Base-by-base conservation (phyloP, 179 eudicot genomes). In the Silene noctiflora region DNA sequence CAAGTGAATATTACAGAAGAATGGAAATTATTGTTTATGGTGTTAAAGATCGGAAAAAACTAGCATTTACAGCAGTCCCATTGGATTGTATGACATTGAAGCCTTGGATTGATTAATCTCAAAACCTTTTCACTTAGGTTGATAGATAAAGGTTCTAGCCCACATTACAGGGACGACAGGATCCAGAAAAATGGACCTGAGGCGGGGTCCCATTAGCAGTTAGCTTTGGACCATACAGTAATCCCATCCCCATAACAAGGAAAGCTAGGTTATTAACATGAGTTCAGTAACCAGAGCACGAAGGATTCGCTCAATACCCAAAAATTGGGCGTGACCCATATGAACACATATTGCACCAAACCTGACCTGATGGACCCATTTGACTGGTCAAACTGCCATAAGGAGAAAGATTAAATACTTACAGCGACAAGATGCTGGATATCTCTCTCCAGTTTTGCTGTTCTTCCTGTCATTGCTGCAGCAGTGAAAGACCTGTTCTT, bases 371-470 rank as follows among this genome's bases (percentile, higher is more conserved):
- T 51, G 17, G 58, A 24, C 17, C n/a, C 67, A 22, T 10, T 63
- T 63, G 39, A 63, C 25, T 10, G 65, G 13, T 60, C 65, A 63
- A 65, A 65, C 24, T 17, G 71, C 22, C 70, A 35, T 67, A 31
- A 58, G 19, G 21, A n/a, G 16, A n/a, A 24, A 64, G 73, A 6
- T 69, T 51, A 29, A 46, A 56, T 80, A 91, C 97, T 92, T 77
- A 92, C 99, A 76, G 94, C 89, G 79, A 76, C 87, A 78, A 95
- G 95, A 83, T 95, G 97, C 69, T 87, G 97, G 51, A 89, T 86
- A 59, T 95, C 91, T 75, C 86, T 84, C 85, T 95, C 99, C 82
- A 91, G 76, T 61, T 88, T 91, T 44, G 97, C 89, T 58, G 99
- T 89, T 84, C 88, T 89, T 78, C 91, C 93, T 1, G 87, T 76